A percentile compares a stretch with the other conserved stretches of the same genome.
Evolutionary conservation across 805 yeast species (phyloP).

Genomic region (Torulaspora microellipsoides): DNA sequence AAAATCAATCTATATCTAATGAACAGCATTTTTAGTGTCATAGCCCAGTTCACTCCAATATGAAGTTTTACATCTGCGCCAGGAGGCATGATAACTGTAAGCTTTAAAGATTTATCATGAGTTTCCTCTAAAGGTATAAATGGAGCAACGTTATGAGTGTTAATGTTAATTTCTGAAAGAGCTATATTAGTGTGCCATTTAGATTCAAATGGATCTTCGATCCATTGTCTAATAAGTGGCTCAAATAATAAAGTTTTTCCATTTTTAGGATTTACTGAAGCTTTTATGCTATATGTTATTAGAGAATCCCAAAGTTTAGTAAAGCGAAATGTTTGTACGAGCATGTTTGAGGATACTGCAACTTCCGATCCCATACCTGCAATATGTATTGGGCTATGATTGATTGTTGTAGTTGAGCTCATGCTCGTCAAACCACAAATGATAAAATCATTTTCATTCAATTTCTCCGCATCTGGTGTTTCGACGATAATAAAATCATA

Average conservation of each 20-base stretch:
- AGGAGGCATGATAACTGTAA: slow-evolving; percentile 26
- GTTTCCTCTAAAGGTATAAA: slow-evolving; percentile 45
- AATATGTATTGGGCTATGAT: slow-evolving; percentile 15
- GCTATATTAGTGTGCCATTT: slow-evolving; percentile 68
- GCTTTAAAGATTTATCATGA: slow-evolving; percentile 19
- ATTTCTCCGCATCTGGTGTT: slow-evolving; percentile 22
- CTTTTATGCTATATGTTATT: slow-evolving; percentile 20
- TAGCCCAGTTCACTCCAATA: slow-evolving; percentile 23
- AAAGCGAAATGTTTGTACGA: slow-evolving; percentile 21
- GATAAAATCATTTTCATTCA: slow-evolving; percentile 20
- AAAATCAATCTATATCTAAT: slow-evolving; percentile 73
- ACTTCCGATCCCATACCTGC: slow-evolving; percentile 9
- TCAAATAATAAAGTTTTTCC: slow-evolving; percentile 37
- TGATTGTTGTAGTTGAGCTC: background rate
- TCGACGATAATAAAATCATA: slow-evolving; percentile 52
- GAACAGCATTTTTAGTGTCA: slow-evolving; percentile 62
- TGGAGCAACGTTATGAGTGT: slow-evolving; percentile 65
- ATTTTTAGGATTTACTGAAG: slow-evolving; percentile 7
- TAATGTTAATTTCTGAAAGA: slow-evolving; percentile 37
- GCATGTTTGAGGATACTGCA: background rate
- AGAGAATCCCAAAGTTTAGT: slow-evolving; percentile 31
- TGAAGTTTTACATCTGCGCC: slow-evolving; percentile 12
- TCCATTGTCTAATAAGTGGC: slow-evolving; percentile 66
- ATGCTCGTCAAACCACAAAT: slow-evolving; percentile 17
- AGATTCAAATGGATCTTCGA: slow-evolving; percentile 61